Conservation (phyloP, 352 stramenopile genomes). For the Peronospora destructor region DNA sequence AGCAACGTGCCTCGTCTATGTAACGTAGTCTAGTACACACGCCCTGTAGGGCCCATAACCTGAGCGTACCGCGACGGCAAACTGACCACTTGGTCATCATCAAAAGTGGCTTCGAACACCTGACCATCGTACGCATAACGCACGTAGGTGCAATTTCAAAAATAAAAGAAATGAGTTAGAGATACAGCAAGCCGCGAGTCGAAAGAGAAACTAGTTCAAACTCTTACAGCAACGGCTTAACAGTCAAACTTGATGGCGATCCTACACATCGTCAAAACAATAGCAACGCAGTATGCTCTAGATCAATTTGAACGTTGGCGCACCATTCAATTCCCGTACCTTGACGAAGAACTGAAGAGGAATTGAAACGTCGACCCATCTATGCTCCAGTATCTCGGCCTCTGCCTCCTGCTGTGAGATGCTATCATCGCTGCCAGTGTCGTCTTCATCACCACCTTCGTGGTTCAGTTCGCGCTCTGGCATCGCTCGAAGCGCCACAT, state of each 20-base stretch:
- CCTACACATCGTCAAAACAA: slow-evolving; percentile 21
- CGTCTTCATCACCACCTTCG: slow-evolving; percentile 19
- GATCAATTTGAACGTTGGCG: not conserved
- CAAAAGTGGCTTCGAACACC: slow-evolving; percentile 80
- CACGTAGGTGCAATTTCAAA: slow-evolving; percentile 44
- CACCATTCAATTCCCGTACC: slow-evolving; percentile 19
- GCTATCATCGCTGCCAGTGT: slow-evolving; percentile 12
- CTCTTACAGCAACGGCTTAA: slow-evolving; percentile 58
- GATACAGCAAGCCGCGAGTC: not conserved
- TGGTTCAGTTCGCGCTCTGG: slow-evolving; percentile 17
- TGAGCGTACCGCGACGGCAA: slow-evolving; percentile 70
- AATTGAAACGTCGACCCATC: slow-evolving; percentile 73
- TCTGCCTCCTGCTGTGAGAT: slow-evolving; percentile 18
- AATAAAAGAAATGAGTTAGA: slow-evolving; percentile 2
- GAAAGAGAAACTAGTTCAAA: not conserved
- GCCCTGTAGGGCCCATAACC: slow-evolving; percentile 55
- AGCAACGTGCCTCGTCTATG: slow-evolving; percentile 8
- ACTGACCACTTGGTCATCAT: slow-evolving; percentile 60
- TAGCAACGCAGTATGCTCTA: slow-evolving; percentile 4
- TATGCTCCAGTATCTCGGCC: slow-evolving; percentile 29
- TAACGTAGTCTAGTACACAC: slow-evolving; percentile 43
- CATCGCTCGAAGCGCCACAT: slow-evolving; percentile 15
- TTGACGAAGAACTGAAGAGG: slow-evolving; percentile 79
- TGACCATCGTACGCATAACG: slow-evolving; percentile 64
- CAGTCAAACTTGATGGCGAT: slow-evolving; percentile 4